A percentile compares a stretch with the other conserved stretches of the same genome.
Evolutionary conservation across 306 rosid genomes (phyloP).

Genomic region (Cicer cuneatum): DNA sequence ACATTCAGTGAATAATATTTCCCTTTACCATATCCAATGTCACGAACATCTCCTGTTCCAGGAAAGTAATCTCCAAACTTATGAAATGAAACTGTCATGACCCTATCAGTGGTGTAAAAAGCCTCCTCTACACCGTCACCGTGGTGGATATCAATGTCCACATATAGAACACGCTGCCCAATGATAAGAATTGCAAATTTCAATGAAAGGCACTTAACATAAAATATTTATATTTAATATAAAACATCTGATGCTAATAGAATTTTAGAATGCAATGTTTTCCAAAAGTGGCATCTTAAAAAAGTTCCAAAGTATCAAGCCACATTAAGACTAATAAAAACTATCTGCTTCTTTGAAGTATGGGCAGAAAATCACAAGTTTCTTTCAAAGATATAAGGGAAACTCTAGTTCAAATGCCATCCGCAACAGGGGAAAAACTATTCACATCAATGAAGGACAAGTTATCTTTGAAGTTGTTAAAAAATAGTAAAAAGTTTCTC

Average conservation of each 20-base stretch:
- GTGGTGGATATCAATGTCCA: conserved; percentile 26
- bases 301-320: conserved; percentile 15
- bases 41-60: conserved; percentile 60
- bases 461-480: conserved; percentile 14
- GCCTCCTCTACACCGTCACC: conserved; percentile 31
- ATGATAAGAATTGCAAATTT: conserved; percentile 26
- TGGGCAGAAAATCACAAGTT: conserved; percentile 10
- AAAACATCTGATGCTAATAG: not conserved
- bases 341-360: conserved; percentile 13
- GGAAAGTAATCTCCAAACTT: conserved; percentile 64
- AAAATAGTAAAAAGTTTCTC: not conserved
- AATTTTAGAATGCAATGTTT: conserved; percentile 21
- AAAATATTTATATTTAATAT: conserved; percentile 27
- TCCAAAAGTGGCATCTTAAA: conserved; percentile 21
- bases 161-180: conserved; percentile 56
- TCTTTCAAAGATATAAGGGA: conserved; percentile 4
- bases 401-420: conserved; percentile 14
- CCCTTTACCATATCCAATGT: conserved; percentile 55
- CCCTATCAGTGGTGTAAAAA: conserved; percentile 57
- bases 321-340: conserved; percentile 6
- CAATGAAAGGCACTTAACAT: conserved; percentile 28
- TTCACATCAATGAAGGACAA: conserved; percentile 10
- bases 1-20: conserved; percentile 58
- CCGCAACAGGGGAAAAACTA: not conserved
- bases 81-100: conserved; percentile 63